A percentile compares a stretch with the other conserved stretches of the same genome.
Conservation (phyloP, 495 filamentous ascomycete species). For the Cryomyces minteri region DNA sequence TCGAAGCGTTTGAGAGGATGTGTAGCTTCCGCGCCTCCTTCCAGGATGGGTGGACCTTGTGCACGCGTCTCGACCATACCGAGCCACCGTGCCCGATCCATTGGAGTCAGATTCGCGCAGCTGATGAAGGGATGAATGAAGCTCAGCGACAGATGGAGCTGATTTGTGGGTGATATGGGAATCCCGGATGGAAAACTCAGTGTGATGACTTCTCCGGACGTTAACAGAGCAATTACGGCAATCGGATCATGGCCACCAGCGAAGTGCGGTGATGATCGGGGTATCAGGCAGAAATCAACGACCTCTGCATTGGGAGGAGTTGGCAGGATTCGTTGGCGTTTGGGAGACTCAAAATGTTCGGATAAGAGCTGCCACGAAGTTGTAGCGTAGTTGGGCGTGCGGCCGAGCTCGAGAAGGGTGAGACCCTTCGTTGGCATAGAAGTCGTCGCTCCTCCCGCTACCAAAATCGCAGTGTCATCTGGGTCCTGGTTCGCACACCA, state of each 20-base stretch:
- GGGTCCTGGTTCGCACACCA: constrained; percentile 90
- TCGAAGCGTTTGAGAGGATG: constrained; percentile 58
- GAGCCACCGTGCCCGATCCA: constrained; percentile 69
- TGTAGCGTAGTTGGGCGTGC: constrained; percentile 77
- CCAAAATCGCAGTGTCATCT: constrained; percentile 77
- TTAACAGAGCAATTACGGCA: constrained; percentile 56
- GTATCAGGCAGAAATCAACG: constrained; percentile 67
- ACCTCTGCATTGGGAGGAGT: constrained; percentile 66
- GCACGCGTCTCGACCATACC: constrained; percentile 64
- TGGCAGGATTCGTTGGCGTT: constrained; percentile 46
- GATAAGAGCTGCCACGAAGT: constrained; percentile 70
- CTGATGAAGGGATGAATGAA: constrained; percentile 81
- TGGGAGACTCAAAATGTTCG: constrained; percentile 55
- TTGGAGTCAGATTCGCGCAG: constrained; percentile 39
- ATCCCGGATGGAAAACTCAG: constrained; percentile 82
- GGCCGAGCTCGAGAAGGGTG: constrained; percentile 74
- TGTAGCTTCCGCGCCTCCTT: constrained; percentile 52
- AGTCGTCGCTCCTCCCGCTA: constrained; percentile 59
- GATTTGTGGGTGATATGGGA: constrained; percentile 77
- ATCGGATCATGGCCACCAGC: constrained; percentile 79
- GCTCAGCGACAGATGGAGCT: constrained; percentile 64
- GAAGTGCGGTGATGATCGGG: constrained; percentile 65
- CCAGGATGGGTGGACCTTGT: constrained; percentile 53
- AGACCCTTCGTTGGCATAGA: constrained; percentile 51
- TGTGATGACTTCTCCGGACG: constrained; percentile 73